phyloP scores from a whole-genome alignment of 257 asterid genomes.

The Agastache rugosa region DNA sequence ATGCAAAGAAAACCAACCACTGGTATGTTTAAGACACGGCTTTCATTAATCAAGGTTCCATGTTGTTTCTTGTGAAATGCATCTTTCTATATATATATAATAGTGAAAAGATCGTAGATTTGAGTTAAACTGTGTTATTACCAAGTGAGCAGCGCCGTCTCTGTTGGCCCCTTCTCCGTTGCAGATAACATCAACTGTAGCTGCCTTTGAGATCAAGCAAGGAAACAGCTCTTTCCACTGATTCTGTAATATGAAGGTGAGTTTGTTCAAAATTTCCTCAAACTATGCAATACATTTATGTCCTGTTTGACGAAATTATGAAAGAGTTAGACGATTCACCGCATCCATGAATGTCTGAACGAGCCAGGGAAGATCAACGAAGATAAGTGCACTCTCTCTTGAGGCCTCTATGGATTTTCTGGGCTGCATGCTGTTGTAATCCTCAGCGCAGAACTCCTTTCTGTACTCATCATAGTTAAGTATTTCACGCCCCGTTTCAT shows the following conservation, averaged over 20 bases:
- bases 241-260: slow-evolving; percentile 48
- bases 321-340: slow-evolving; percentile 44
- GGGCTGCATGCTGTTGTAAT: slow-evolving; percentile 31
- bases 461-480: slow-evolving; percentile 86
- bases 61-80: not conserved
- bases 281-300: not conserved
- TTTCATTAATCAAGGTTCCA: not conserved
- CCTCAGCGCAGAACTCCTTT: slow-evolving; percentile 47
- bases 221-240: slow-evolving; percentile 88
- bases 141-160: slow-evolving; percentile 83
- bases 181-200: slow-evolving; percentile 64
- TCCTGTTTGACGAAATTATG: not conserved
- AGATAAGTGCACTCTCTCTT: slow-evolving; percentile 65
- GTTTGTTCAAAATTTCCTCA: not conserved
- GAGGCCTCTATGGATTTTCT: slow-evolving; percentile 79
- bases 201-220: slow-evolving; percentile 72
- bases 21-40: not conserved
- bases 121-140: slow-evolving; percentile 33
- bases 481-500: slow-evolving; percentile 79
- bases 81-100: not conserved
- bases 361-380: slow-evolving; percentile 64
- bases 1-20: slow-evolving; percentile 3
- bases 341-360: slow-evolving; percentile 78
- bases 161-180: slow-evolving; percentile 66
- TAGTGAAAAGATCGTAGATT: not conserved